Evolutionary conservation across 345 rosid species (phyloP).

Genomic region (Salix exigua): DNA sequence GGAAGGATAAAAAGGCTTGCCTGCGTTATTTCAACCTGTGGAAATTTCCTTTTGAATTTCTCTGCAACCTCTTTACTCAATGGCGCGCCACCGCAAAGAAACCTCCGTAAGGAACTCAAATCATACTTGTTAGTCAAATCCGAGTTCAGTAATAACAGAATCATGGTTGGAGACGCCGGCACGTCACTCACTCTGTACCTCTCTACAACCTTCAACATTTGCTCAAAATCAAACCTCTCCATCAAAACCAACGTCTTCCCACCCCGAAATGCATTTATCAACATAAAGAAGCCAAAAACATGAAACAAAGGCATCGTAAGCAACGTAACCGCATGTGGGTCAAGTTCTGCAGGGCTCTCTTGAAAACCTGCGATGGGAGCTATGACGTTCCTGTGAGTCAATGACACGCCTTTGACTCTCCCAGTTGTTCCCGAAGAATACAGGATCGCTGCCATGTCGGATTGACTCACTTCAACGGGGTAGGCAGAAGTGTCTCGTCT

Average conservation of each 20-base stretch:
- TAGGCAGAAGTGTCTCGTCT: background rate
- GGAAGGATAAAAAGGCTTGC: conserved; percentile 16
- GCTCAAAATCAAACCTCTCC: conserved; percentile 44
- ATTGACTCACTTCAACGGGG: conserved; percentile 38
- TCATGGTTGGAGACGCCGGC: conserved; percentile 79
- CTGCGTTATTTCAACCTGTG: conserved; percentile 58
- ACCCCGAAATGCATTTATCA: conserved; percentile 27
- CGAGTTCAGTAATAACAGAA: conserved; percentile 60
- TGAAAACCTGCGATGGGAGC: conserved; percentile 47
- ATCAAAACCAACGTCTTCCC: conserved; percentile 43
- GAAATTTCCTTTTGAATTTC: conserved; percentile 64
- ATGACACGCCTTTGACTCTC: conserved; percentile 55
- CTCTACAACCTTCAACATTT: conserved; percentile 40
- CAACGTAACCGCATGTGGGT: conserved; percentile 41
- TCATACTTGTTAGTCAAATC: conserved; percentile 62
- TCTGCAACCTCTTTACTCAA: conserved; percentile 62
- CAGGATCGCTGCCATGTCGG: conserved; percentile 66
- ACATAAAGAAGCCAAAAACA: conserved; percentile 42
- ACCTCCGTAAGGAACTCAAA: conserved; percentile 48
- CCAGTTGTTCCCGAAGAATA: conserved; percentile 89
- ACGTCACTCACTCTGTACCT: conserved; percentile 51
- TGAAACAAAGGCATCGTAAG: conserved; percentile 47
- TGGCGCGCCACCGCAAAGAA: conserved; percentile 80
- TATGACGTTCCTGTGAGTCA: conserved; percentile 67
- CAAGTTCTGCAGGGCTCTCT: conserved; percentile 11